Conservation (phyloP, 2,329 filamentous ascomycete species). For the Septoria linicola region DNA sequence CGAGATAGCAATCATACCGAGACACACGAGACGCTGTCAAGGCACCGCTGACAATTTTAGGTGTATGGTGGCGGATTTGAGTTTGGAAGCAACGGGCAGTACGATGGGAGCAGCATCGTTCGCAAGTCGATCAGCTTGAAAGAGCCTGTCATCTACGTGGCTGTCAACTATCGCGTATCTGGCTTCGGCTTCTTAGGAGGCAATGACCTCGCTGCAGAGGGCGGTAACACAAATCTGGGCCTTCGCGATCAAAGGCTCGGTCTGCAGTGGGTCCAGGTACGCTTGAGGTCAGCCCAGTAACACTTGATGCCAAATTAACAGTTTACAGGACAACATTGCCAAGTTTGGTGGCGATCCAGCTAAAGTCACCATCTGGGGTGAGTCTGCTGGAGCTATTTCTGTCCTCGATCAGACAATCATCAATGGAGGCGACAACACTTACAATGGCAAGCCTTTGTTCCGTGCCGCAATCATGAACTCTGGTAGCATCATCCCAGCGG, state of each 20-base stretch:
- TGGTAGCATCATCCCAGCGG: conserved; percentile 61
- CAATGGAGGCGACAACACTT: conserved; percentile 69
- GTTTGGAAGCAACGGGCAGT: conserved; percentile 42
- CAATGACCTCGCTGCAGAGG: conserved; percentile 36
- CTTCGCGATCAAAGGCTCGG: conserved; percentile 35
- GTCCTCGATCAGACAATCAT: conserved; percentile 74
- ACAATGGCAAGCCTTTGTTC: conserved; percentile 74
- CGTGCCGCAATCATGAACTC: conserved; percentile 76
- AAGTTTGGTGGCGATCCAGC: conserved; percentile 60
- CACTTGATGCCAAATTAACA: not conserved
- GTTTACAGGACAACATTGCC: conserved; percentile 51
- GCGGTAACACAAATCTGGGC: conserved; percentile 38
- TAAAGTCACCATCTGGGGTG: conserved; percentile 68
- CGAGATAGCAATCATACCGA: too few relatives aligned
- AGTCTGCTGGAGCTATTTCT: conserved; percentile 56
- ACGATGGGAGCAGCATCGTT: conserved; percentile 44
- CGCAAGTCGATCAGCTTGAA: conserved; percentile 46
- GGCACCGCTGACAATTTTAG: too few relatives aligned
- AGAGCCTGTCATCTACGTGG: conserved; percentile 71
- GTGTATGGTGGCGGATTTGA: conserved; percentile 50
- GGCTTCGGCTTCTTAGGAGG: conserved; percentile 40
- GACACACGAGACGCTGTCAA: too few relatives aligned
- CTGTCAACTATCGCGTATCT: conserved; percentile 64
- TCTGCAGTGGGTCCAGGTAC: conserved; percentile 36
- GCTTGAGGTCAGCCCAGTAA: not conserved